These are phyloP conservation scores for Trametes villosa DNA, from an alignment of 768 basidiomycete species.

Conservation along the genomic window DNA sequence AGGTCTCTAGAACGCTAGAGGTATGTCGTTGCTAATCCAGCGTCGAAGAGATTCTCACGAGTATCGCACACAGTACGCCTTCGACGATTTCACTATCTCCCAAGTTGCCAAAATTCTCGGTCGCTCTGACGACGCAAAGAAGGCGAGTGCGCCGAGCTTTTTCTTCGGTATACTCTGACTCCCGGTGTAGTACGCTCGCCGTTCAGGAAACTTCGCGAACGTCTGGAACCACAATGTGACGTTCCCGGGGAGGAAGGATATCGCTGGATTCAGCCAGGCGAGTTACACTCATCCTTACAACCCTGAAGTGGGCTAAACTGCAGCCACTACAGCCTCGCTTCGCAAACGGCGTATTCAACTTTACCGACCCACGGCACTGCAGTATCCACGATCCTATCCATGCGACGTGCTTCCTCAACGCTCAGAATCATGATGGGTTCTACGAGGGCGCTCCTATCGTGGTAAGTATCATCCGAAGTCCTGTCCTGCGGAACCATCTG, in stretches of 20 bases:
- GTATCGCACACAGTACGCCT: conserved; percentile 51
- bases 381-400: conserved; percentile 61
- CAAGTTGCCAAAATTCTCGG: conserved; percentile 63
- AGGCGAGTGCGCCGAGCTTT: conserved; percentile 41
- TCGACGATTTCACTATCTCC: conserved; percentile 65
- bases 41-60: background rate
- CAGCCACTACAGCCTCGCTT: conserved; percentile 49
- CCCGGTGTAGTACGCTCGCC: conserved; percentile 49
- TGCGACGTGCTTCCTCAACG: conserved; percentile 64
- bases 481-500: background rate
- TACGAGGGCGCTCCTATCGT: conserved; percentile 68
- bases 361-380: conserved; percentile 69
- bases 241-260: conserved; percentile 48
- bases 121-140: conserved; percentile 51
- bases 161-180: background rate
- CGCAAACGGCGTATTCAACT: conserved; percentile 61
- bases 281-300: background rate
- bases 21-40: conserved; percentile 30
- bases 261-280: conserved; percentile 67
- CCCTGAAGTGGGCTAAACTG: background rate
- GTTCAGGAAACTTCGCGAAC: conserved; percentile 60
- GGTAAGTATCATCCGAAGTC: conserved; percentile 34
- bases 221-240: conserved; percentile 62
- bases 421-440: conserved; percentile 60
- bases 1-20: conserved; percentile 65